Evolutionary conservation across 108 stramenopile genomes (phyloP).

Genomic region (Skeletonema potamos): DNA sequence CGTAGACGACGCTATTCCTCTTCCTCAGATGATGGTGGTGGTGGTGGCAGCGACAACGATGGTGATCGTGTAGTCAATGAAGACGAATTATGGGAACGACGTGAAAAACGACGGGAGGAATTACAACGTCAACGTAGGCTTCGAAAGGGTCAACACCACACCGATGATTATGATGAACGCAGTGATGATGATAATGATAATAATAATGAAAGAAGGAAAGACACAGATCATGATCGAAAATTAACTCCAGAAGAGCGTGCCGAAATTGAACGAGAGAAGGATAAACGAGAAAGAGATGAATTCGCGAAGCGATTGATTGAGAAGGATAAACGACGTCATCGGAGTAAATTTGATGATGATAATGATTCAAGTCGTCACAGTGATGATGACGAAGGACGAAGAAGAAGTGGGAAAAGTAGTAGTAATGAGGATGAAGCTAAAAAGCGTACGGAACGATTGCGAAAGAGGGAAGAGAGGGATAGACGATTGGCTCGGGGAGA

Average conservation of each 20-base stretch:
- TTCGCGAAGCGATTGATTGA: conserved; percentile 87
- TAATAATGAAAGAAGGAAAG: conserved; percentile 19
- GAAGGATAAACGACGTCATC: conserved; percentile 76
- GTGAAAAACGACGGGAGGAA: conserved; percentile 27
- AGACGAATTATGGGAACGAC: conserved; percentile 26
- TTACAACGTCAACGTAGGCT: conserved; percentile 15
- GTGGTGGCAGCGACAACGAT: conserved; percentile 4
- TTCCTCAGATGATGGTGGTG: conserved; percentile 14
- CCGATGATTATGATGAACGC: neutral
- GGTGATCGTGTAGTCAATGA: conserved; percentile 4
- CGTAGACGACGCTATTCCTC: conserved; percentile 29
- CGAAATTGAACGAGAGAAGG: conserved; percentile 78
- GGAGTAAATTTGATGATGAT: conserved; percentile 44
- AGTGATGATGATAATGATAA: conserved; percentile 7
- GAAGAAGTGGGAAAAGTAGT: conserved; percentile 21
- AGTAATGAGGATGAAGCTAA: conserved; percentile 22
- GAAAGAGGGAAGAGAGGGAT: conserved; percentile 61
- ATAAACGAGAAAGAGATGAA: conserved; percentile 91
- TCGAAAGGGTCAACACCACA: neutral
- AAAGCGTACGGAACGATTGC: conserved; percentile 30
- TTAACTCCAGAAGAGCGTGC: conserved; percentile 69
- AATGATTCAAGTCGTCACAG: conserved; percentile 29
- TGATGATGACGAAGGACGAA: conserved; percentile 2
- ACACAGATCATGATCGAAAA: conserved; percentile 21
- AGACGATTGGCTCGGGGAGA: conserved; percentile 87